Conservation (phyloP, 179 eudicot genomes). For the Spergularia azorica region DNA sequence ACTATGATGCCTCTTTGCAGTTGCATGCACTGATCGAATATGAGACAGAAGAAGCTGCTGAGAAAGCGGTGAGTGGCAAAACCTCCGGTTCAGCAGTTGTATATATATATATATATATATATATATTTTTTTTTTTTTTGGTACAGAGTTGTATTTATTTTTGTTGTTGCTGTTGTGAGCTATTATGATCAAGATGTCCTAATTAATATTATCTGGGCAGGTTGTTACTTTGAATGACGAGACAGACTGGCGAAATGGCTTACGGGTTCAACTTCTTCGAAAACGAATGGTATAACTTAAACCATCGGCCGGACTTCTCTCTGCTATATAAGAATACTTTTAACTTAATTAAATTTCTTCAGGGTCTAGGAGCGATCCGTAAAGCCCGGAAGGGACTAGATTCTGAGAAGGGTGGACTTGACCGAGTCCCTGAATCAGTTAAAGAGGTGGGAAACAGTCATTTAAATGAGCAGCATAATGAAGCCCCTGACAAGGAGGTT, state of each 20-base stretch:
- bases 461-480: conserved; percentile 52
- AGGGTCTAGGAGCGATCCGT: conserved; percentile 54
- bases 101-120: no score
- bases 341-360: conserved; percentile 4
- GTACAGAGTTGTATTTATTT: background rate
- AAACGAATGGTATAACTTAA: conserved; percentile 50
- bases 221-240: conserved; percentile 72
- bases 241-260: conserved; percentile 88
- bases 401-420: conserved; percentile 53
- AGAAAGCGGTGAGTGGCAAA: conserved; percentile 76
- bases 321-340: conserved; percentile 1
- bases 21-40: conserved; percentile 83
- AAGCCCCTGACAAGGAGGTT: conserved; percentile 60
- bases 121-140: no score
- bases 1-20: conserved; percentile 37
- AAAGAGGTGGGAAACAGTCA: conserved; percentile 46
- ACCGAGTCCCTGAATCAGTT: conserved; percentile 40
- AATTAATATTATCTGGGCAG: conserved; percentile 33
- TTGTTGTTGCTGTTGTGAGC: background rate
- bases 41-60: conserved; percentile 85
- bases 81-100: conserved; percentile 1
- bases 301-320: background rate
- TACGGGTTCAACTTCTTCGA: conserved; percentile 79
- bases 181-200: conserved; percentile 6
- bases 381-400: conserved; percentile 56